Evolutionary conservation across 2,329 filamentous ascomycete genomes (phyloP), one percentile per base, ranked within the genome.

Genomic region (Curvularia sp.): DNA sequence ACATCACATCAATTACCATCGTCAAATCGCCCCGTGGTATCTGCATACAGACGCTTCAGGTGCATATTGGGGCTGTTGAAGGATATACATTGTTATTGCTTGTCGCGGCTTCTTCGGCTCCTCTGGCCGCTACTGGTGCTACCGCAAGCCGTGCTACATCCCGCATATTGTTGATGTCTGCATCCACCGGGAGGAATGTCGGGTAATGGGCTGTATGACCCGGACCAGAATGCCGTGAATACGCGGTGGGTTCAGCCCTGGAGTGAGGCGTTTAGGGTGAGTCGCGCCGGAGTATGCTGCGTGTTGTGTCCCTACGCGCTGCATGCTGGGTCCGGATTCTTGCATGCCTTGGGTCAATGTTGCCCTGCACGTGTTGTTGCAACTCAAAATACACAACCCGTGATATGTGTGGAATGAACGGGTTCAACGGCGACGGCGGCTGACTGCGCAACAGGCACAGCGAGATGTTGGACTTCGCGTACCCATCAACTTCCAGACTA

Each of bases 401-500:
- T 39, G 20, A 12, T 24, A 12, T 22, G 35, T 41, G 22, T 42
- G 44, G 43, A 43, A 26, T 15, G 13, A 4, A 18, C 15, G 10
- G 13, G 15, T 7, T 35, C 20, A 43, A 26, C 22, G 15, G 5
- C 22, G 30, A 28, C 24, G 20, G 24, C n/a, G 28, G 35, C 65
- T 71, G 49, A 71, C 61, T 9, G 24, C 10, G 28, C 30, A 44
- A 38, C 65, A 87, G 87, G 85, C 86, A 44, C 84, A 88, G 72
- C 79, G 88, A 73, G 88, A 90, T 78, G 77, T 88, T 41, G 81
- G 83, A 22, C 75, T 85, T 10, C 79, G 81, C 55, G 79, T 89
- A 6, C 88, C 88, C 2, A 83, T 90, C 66, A 88, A 89, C 67
- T 88, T 81, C 70, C 82, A 87, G 39, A 86, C 84, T 3, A 75